These are phyloP conservation scores for Sporisorium scitamineum DNA, from an alignment of 1,284 basidiomycete genomes.

Conservation along the genomic window DNA sequence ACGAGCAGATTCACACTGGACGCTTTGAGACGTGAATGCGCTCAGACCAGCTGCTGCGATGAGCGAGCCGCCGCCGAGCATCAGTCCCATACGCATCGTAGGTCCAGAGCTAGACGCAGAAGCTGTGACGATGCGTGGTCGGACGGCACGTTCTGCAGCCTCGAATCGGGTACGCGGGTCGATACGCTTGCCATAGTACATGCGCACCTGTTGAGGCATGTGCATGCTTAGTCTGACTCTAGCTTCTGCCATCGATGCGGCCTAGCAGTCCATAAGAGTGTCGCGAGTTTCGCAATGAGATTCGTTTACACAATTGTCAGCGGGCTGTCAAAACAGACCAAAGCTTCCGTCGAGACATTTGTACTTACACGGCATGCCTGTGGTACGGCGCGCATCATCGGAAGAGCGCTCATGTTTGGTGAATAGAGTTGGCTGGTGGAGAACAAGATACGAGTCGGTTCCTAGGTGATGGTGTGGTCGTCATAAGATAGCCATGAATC, in stretches of 20 bases:
- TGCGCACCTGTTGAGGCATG: constrained; percentile 36
- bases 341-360: neutral
- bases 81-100: constrained; percentile 22
- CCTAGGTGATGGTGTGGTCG: neutral
- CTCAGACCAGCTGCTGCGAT: constrained; percentile 27
- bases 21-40: constrained; percentile 14
- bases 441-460: neutral
- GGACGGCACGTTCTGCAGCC: neutral
- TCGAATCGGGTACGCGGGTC: constrained; percentile 26
- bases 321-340: neutral
- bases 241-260: constrained; percentile 37
- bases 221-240: constrained; percentile 29
- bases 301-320: neutral
- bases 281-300: neutral
- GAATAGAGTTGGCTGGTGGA: neutral
- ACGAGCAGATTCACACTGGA: constrained; percentile 35
- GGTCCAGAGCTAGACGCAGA: constrained; percentile 19
- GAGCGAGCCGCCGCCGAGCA: constrained; percentile 37
- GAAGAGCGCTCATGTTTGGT: constrained; percentile 29
- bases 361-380: constrained; percentile 35
- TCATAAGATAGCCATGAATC: neutral
- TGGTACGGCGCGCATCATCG: constrained; percentile 29
- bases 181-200: constrained; percentile 39
- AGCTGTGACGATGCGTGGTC: constrained; percentile 18
- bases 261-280: constrained; percentile 2